Conservation (phyloP, 73 alveolate genomes). For the Blepharisma japonicum region DNA sequence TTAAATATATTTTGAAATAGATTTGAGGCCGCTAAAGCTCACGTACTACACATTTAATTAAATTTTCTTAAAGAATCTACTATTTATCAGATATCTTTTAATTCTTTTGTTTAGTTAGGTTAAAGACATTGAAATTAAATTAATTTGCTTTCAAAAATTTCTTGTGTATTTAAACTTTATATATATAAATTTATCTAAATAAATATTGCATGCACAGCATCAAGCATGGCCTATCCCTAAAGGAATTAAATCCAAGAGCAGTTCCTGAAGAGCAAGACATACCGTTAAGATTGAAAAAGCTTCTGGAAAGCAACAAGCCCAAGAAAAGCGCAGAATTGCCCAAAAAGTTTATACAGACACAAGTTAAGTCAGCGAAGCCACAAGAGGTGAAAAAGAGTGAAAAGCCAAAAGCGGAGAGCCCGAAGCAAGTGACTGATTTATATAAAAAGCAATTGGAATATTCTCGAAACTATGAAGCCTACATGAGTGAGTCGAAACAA, state of each 20-base stretch:
- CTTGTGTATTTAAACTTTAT: too few species aligned
- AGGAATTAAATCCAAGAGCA: conserved; percentile 15
- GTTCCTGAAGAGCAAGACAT: conserved; percentile 11
- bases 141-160: too few species aligned
- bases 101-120: too few species aligned
- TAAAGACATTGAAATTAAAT: too few species aligned
- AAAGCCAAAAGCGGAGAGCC: conserved; percentile 8
- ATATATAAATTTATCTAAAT: too few species aligned
- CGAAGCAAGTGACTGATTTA: not conserved
- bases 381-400: not conserved
- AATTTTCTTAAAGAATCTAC: too few species aligned
- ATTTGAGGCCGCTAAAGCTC: too few species aligned
- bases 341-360: not conserved
- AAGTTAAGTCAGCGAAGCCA: not conserved
- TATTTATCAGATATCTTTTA: too few species aligned
- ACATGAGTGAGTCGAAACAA: not conserved
- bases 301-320: not conserved
- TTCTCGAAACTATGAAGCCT: conserved; percentile 12
- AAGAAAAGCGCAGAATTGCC: not conserved
- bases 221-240: not conserved
- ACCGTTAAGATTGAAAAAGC: not conserved
- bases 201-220: too few species aligned
- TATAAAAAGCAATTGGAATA: conserved; percentile 20
- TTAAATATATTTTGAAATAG: too few species aligned
- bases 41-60: too few species aligned